phyloP scores from a whole-genome alignment of 352 stramenopile species.

The Aphanomyces euteiches region DNA sequence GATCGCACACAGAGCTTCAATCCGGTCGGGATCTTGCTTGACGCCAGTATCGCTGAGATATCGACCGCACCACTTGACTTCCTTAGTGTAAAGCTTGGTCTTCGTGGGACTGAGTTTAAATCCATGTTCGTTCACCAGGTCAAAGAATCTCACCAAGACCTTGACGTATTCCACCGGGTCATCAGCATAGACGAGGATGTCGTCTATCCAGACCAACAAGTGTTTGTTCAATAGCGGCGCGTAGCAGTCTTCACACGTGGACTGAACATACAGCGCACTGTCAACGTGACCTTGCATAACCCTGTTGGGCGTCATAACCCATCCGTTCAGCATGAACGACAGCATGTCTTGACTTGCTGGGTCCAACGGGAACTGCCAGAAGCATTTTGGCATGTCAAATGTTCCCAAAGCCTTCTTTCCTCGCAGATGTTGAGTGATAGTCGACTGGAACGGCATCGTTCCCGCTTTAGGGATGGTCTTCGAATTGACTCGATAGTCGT shows the following conservation, averaged over 20 bases:
- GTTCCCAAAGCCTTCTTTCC: neutral
- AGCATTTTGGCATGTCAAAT: neutral
- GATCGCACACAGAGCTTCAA: conserved; percentile 24
- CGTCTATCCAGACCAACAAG: conserved; percentile 39
- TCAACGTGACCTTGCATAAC: conserved; percentile 31
- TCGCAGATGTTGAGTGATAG: neutral
- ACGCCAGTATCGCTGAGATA: conserved; percentile 8
- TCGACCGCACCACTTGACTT: conserved; percentile 32
- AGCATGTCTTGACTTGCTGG: neutral
- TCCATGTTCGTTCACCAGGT: conserved; percentile 29
- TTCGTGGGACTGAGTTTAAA: conserved; percentile 35
- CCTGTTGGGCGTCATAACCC: conserved; percentile 27
- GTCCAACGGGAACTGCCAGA: conserved; percentile 11
- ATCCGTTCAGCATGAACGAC: conserved; percentile 24
- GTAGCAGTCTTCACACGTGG: neutral
- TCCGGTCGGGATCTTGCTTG: conserved; percentile 10
- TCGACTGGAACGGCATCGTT: neutral
- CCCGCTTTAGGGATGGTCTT: neutral
- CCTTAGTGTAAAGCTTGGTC: conserved; percentile 28
- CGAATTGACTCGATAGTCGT: neutral
- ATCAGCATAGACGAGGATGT: conserved; percentile 36
- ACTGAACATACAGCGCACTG: conserved; percentile 25
- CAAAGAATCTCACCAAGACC: conserved; percentile 33
- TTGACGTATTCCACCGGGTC: conserved; percentile 33
- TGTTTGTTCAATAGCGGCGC: conserved; percentile 27